A percentile compares a stretch with the other conserved stretches of the same genome.
These are phyloP conservation scores for Fusarium goolgardi DNA, from an alignment of 2,329 filamentous ascomycete species.

Conservation along the genomic window DNA sequence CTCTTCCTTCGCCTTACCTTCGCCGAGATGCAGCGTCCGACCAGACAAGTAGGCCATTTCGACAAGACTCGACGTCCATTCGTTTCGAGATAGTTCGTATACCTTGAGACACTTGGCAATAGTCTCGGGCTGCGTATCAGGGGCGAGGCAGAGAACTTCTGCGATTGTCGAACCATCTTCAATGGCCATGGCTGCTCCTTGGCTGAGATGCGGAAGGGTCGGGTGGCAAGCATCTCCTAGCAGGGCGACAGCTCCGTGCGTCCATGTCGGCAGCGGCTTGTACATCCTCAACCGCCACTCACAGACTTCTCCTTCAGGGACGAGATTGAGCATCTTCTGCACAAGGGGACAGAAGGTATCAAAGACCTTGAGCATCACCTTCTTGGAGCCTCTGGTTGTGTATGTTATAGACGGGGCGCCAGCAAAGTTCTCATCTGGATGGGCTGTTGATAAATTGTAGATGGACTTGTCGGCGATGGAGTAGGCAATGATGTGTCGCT, in stretches of 20 bases:
- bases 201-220: conserved; percentile 73
- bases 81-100: conserved; percentile 45
- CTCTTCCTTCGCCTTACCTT: conserved; percentile 69
- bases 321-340: conserved; percentile 68
- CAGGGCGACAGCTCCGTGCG: conserved; percentile 64
- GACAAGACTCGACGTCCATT: conserved; percentile 45
- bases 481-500: conserved; percentile 75
- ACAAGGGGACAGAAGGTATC: conserved; percentile 71
- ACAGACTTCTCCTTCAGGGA: conserved; percentile 72
- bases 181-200: conserved; percentile 75
- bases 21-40: conserved; percentile 67
- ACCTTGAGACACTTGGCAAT: conserved; percentile 45
- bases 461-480: conserved; percentile 71
- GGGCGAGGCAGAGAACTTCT: conserved; percentile 40
- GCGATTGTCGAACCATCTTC: conserved; percentile 67
- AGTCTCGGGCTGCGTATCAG: conserved; percentile 39
- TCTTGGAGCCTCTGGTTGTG: conserved; percentile 70
- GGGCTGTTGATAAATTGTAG: conserved; percentile 74
- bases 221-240: conserved; percentile 75
- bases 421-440: conserved; percentile 70
- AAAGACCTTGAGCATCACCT: conserved; percentile 70
- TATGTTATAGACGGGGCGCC: conserved; percentile 62
- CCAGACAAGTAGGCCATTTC: conserved; percentile 51
- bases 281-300: conserved; percentile 75
- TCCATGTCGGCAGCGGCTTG: conserved; percentile 71